Evolutionary conservation across 2,329 filamentous ascomycete species (phyloP), one percentile per base, ranked within the genome.

Genomic region (Penicillium capsulatum): DNA sequence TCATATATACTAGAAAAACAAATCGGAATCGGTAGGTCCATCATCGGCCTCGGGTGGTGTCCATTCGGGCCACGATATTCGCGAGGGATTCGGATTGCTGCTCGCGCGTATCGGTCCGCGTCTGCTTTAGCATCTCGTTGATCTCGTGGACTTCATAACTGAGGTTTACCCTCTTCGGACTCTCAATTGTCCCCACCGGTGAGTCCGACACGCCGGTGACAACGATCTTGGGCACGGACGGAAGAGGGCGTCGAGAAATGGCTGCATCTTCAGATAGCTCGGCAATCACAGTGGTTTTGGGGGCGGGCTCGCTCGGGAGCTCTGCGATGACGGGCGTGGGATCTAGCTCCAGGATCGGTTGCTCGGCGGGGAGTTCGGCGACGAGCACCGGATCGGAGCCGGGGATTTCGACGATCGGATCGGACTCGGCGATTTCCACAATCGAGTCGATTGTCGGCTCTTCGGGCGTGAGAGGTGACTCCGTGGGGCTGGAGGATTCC

Each of bases 111-210:
- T 34, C 36, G 22, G 41, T 36, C 8, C 40, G 35, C 13, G 43
- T 44, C 27, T 47, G 30, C 10, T 44, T 31, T 22, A 53, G 17
- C n/a, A 45, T 40, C 9, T 53, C 42, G 30, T 47, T 44, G 22
- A 54, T 37, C 20, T 49, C 48, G 13, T 38, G 29, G 5, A 15
- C 34, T 13, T 44, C 43, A 31, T 41, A 14, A 3, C 11, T 36
- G 8, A 7, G 6, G 8, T 38, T 17, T 11, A 34, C 29, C 15
- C 32, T 34, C 20, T 20, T 42, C 13, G 26, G 26, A 28, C 26
- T 30, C 30, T 37, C 4, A 1, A 27, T 42, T 10, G 38, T 29
- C 9, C 40, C 40, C 4, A 11, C n/a, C n/a, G 26, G 26, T 28
- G 26, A 28, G n/a, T 43, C 38, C 1, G 39, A 30, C 2, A 24